Evolutionary conservation across 345 rosid genomes (phyloP).

Genomic region (Bruguiera sexangula): DNA sequence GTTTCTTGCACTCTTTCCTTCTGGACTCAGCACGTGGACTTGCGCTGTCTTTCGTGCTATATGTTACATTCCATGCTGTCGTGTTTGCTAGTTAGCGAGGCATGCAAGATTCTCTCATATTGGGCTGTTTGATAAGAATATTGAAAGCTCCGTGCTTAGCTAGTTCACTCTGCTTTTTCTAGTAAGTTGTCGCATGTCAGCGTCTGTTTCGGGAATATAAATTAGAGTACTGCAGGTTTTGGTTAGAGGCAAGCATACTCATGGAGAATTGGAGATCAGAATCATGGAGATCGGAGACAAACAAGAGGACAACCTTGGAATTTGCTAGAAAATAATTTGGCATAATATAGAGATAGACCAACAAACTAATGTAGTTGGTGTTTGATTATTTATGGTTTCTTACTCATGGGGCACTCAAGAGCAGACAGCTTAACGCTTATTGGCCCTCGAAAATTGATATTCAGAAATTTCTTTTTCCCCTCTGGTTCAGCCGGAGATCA

Average conservation of each 20-base stretch:
- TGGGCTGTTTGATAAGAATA: neutral
- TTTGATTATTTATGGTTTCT: no score
- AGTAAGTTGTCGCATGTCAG: constrained; percentile 1
- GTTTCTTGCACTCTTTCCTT: constrained; percentile 33
- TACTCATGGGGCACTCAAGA: no score
- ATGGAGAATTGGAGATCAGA: neutral
- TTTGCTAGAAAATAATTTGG: no score
- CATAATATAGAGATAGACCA: no score
- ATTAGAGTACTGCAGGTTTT: neutral
- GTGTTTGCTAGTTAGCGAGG: constrained; percentile 10
- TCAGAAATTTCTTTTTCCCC: no score
- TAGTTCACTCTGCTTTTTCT: neutral
- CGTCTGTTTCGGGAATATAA: neutral
- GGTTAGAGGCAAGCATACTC: neutral
- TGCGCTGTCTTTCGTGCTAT: neutral
- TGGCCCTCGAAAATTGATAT: no score
- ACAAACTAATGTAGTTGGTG: no score
- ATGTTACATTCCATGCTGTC: constrained; percentile 30
- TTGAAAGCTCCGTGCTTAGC: neutral
- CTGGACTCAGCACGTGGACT: constrained; percentile 27
- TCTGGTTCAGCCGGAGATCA: no score
- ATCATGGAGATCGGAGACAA: neutral
- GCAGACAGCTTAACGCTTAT: no score
- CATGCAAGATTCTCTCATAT: neutral
- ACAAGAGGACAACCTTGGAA: neutral